These are phyloP conservation scores for Fusarium chaquense DNA, from an alignment of 2,329 filamentous ascomycete species.

Conservation along the genomic window DNA sequence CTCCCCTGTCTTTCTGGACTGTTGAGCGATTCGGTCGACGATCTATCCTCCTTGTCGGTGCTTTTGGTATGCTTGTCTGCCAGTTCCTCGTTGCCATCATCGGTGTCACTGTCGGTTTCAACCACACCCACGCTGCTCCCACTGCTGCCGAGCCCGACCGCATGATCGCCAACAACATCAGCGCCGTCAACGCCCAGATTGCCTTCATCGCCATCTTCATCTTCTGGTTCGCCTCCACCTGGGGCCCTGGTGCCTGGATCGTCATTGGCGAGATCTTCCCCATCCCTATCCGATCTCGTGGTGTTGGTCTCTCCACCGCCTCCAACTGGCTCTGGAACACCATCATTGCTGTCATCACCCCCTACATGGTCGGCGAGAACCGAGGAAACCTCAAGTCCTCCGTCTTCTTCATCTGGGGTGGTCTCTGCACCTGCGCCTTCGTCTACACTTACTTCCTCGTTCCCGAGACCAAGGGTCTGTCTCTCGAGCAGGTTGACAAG, in stretches of 20 bases:
- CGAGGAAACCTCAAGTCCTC: conserved; percentile 64
- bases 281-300: conserved; percentile 86
- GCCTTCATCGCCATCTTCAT: conserved; percentile 93
- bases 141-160: conserved; percentile 49
- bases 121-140: conserved; percentile 62
- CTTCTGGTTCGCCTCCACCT: conserved; percentile 91
- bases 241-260: conserved; percentile 85
- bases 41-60: conserved; percentile 81
- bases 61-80: conserved; percentile 84
- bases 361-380: conserved; percentile 70
- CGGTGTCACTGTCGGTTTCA: conserved; percentile 71
- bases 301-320: conserved; percentile 86
- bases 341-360: conserved; percentile 74
- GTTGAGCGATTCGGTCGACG: conserved; percentile 87
- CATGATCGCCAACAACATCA: conserved; percentile 63
- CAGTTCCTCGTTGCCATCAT: conserved; percentile 88
- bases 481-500: conserved; percentile 83
- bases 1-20: conserved; percentile 87
- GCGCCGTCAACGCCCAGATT: conserved; percentile 72
- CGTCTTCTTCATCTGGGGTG: conserved; percentile 82
- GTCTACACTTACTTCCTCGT: conserved; percentile 80
- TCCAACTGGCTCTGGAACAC: conserved; percentile 77
- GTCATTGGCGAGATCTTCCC: conserved; percentile 93
- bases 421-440: conserved; percentile 70
- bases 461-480: conserved; percentile 80